Percentiles rank a stretch among this genome's conserved stretches.
These are phyloP conservation scores for Mycotypha africana DNA, from an alignment of 371 early-diverging fungal genomes.

Conservation along the genomic window DNA sequence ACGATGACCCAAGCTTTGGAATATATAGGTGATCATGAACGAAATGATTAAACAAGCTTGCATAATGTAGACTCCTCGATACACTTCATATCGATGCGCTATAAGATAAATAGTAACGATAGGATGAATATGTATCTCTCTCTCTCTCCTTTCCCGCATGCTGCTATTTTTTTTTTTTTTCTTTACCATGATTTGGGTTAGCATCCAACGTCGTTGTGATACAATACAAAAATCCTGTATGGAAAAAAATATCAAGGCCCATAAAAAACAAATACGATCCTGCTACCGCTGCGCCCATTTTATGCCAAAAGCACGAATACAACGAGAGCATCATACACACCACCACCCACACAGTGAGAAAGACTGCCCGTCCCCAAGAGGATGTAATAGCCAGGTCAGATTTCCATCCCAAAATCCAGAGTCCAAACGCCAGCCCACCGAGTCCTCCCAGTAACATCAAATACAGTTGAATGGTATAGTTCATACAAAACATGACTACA, in stretches of 20 bases:
- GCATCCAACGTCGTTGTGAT: slow-evolving; percentile 22
- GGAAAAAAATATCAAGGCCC: slow-evolving; percentile 72
- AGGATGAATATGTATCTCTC: neutral
- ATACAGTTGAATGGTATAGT: slow-evolving; percentile 28
- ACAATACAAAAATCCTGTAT: slow-evolving; percentile 62
- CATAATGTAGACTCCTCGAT: slow-evolving; percentile 24
- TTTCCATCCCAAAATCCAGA: slow-evolving; percentile 60
- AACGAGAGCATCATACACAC: slow-evolving; percentile 49
- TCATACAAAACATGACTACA: slow-evolving; percentile 16
- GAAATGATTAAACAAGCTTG: slow-evolving; percentile 22
- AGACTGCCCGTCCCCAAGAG: slow-evolving; percentile 54
- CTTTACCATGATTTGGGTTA: slow-evolving; percentile 25
- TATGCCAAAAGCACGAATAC: slow-evolving; percentile 51
- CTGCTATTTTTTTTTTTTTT: too few relatives aligned
- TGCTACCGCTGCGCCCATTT: slow-evolving; percentile 56
- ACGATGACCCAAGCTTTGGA: slow-evolving; percentile 4
- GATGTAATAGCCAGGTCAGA: slow-evolving; percentile 49
- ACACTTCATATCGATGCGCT: slow-evolving; percentile 11
- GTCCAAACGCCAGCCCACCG: slow-evolving; percentile 57
- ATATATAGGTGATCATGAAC: slow-evolving; percentile 9
- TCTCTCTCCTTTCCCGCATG: neutral
- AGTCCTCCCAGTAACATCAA: slow-evolving; percentile 49
- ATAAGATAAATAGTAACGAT: neutral
- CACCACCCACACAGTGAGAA: slow-evolving; percentile 53
- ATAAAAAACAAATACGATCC: slow-evolving; percentile 68